Percentiles rank a stretch among this genome's conserved stretches.
Evolutionary conservation across 257 asterid species (phyloP).

Genomic region (Paulownia fortunei): DNA sequence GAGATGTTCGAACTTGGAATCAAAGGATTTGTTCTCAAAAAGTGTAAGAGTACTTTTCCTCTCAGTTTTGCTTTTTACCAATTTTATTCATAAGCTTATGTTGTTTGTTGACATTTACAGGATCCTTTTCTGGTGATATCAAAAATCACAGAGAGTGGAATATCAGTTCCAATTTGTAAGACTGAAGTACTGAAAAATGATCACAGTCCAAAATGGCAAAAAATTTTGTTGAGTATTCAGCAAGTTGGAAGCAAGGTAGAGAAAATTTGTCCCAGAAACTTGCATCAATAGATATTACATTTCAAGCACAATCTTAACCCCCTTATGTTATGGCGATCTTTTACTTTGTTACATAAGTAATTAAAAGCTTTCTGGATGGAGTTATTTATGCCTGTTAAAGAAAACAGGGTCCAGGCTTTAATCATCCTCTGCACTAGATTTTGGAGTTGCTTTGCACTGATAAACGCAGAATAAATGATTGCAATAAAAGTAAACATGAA

Average conservation of each 20-base stretch:
- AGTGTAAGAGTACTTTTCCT: constrained; percentile 61
- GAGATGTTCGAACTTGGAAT: constrained; percentile 89
- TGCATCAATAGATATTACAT: too few relatives aligned
- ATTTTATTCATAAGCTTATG: constrained; percentile 27
- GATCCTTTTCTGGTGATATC: constrained; percentile 93
- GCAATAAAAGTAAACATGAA: constrained; percentile 8
- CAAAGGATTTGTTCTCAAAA: constrained; percentile 92
- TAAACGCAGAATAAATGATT: constrained; percentile 12
- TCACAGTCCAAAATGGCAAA: constrained; percentile 85
- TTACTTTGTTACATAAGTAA: constrained; percentile 31
- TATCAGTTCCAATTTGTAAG: constrained; percentile 83
- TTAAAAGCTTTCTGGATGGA: constrained; percentile 28
- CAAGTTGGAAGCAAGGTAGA: constrained; percentile 98
- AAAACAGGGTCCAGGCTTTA: constrained; percentile 16
- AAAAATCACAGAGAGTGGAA: constrained; percentile 73
- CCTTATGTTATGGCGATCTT: too few relatives aligned
- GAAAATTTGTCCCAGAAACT: constrained; percentile 22
- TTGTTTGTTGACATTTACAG: constrained; percentile 55
- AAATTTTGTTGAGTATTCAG: constrained; percentile 73
- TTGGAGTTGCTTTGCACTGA: constrained; percentile 7
- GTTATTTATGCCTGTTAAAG: constrained; percentile 18
- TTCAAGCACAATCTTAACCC: too few relatives aligned
- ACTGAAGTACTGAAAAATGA: constrained; percentile 94
- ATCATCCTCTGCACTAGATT: constrained; percentile 7
- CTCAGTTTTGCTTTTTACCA: constrained; percentile 14